phyloP scores from a whole-genome alignment of 2,329 filamentous ascomycete genomes.

The Scedosporium aurantiacum region DNA sequence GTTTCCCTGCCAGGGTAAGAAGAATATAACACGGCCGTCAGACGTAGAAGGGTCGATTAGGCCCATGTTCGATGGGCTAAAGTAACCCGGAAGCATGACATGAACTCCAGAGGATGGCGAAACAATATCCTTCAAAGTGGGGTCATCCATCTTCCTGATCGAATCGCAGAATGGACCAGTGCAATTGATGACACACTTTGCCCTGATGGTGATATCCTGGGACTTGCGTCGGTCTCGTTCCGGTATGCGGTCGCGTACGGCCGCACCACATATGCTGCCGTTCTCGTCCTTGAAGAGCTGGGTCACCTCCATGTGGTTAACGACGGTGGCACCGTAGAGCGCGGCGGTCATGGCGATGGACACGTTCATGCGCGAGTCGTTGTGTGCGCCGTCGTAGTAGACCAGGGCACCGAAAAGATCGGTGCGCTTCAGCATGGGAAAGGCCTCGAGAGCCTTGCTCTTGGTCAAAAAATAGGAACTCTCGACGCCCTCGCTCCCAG shows the following conservation, averaged over 20 bases:
- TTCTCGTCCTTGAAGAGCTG: conserved; percentile 61
- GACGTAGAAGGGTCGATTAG: conserved; percentile 79
- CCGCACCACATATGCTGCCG: conserved; percentile 64
- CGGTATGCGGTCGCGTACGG: conserved; percentile 58
- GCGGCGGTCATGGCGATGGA: conserved; percentile 80
- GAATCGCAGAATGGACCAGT: conserved; percentile 82
- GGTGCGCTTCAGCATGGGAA: conserved; percentile 77
- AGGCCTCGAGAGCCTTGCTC: conserved; percentile 76
- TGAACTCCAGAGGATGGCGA: conserved; percentile 79
- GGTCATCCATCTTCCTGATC: conserved; percentile 76
- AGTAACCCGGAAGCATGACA: conserved; percentile 78
- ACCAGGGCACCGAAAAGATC: conserved; percentile 72
- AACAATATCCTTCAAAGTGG: conserved; percentile 62
- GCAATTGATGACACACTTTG: conserved; percentile 77
- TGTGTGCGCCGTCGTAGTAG: conserved; percentile 87
- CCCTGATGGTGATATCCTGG: conserved; percentile 55
- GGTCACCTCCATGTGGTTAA: conserved; percentile 77
- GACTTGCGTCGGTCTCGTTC: conserved; percentile 50
- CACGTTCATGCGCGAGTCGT: conserved; percentile 87
- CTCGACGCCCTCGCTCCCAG: conserved; percentile 78
- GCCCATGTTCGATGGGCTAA: conserved; percentile 75
- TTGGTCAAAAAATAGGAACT: conserved; percentile 80
- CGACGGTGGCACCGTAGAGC: conserved; percentile 72
- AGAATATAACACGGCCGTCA: conserved; percentile 84
- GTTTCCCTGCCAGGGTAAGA: conserved; percentile 87